Base-by-base conservation (phyloP, 192 early-diverging fungal species). In the Thamnidium elegans region DNA sequence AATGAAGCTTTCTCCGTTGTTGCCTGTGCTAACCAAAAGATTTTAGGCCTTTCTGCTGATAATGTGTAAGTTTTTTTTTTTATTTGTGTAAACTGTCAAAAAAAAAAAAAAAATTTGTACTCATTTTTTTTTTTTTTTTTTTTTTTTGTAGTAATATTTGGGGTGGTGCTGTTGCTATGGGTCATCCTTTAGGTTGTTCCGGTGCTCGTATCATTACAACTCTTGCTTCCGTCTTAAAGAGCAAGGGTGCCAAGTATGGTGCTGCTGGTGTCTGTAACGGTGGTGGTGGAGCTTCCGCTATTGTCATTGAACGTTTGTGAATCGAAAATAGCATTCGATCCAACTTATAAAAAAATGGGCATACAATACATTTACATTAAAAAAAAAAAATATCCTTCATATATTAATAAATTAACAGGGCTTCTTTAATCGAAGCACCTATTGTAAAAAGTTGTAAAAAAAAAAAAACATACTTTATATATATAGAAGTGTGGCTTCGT, bases 131-230 rank as follows among this genome's bases (percentile, higher is more conserved):
- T 48, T 43, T 61, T 34, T 34, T 52, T 36, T 50, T 48, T 50
- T 20, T 32, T 45, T 5, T 52, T 14, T 23, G 20, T 64, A 64
- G 63, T 94, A 99, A 99, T 79, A 93, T 94, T 51, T 91, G 91
- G 84, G 97, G 97, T 63, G 97, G 97, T 58, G 97, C 95, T 46
- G 98, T 99, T 54, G 92, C 94, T 23, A 70, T 96, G n/a, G 91
- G 94, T 56, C 97, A 99, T 75, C 97, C 95, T 56, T 84, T 99
- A 8, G 97, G 90, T 65, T 94, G 94, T 19, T 90, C 89, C 7
- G 97, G 97, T n/a, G 89, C 94, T 17, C 85, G 94, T 67, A 95
- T 97, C 74, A 85, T 95, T 60, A 81, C 86, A 47, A 93, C 95
- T 73, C 79, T 99, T 43, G 79, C 87, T 9, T 88, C 92, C 69